Conservation (phyloP, 768 basidiomycete genomes). For the Lentinula edodes region DNA sequence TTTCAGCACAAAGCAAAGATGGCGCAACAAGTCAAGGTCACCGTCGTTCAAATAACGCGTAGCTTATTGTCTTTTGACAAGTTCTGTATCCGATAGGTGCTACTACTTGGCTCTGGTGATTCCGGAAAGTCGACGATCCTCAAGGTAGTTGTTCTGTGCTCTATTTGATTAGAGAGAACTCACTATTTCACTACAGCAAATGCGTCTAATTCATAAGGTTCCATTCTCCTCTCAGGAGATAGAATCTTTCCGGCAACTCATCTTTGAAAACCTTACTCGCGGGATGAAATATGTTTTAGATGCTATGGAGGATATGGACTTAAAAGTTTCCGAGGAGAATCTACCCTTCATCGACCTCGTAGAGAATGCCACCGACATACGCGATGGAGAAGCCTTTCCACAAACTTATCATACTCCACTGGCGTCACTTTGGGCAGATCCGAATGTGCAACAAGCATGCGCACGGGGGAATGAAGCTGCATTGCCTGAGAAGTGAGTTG, state of each 20-base stretch:
- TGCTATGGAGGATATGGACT: slow-evolving; percentile 84
- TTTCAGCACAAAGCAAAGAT: slow-evolving; percentile 68
- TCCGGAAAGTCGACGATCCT: slow-evolving; percentile 91
- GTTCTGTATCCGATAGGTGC: slow-evolving; percentile 43
- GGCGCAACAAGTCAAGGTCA: slow-evolving; percentile 71
- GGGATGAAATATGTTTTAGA: slow-evolving; percentile 82
- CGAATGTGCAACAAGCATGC: slow-evolving; percentile 70
- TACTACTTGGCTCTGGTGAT: slow-evolving; percentile 90
- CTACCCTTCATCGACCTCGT: slow-evolving; percentile 54
- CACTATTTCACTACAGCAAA: slow-evolving; percentile 56
- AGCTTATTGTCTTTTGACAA: slow-evolving; percentile 2
- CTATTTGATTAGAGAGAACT: not conserved
- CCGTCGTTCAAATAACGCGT: not conserved
- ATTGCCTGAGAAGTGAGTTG: slow-evolving; percentile 77
- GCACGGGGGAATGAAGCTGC: slow-evolving; percentile 85
- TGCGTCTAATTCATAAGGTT: slow-evolving; percentile 89
- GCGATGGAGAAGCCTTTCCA: slow-evolving; percentile 81
- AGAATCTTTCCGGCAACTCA: slow-evolving; percentile 85
- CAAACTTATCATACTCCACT: slow-evolving; percentile 60
- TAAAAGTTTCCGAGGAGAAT: slow-evolving; percentile 64
- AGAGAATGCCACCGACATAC: slow-evolving; percentile 63
- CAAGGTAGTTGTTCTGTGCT: slow-evolving; percentile 47
- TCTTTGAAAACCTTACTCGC: slow-evolving; percentile 87
- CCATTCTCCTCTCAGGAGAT: slow-evolving; percentile 80
- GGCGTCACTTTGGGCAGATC: slow-evolving; percentile 70